These are phyloP conservation scores for Verbena officinalis DNA, from an alignment of 257 asterid species.

Conservation along the genomic window DNA sequence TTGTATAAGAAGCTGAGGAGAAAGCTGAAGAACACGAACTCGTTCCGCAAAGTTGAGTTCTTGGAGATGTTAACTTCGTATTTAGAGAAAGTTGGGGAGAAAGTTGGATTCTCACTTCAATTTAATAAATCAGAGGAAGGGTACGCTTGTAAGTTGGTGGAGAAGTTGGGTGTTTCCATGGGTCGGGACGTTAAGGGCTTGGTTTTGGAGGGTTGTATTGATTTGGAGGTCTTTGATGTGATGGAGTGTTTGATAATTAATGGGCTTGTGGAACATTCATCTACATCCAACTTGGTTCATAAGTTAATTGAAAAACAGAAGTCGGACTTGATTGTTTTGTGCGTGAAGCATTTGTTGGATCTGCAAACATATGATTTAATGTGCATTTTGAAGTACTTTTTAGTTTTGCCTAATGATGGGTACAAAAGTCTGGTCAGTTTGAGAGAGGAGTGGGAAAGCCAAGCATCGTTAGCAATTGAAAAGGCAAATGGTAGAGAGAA, in stretches of 20 bases:
- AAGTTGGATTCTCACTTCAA: conserved; percentile 37
- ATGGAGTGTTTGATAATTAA: conserved; percentile 60
- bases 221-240: conserved; percentile 65
- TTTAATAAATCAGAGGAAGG: conserved; percentile 37
- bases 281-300: conserved; percentile 44
- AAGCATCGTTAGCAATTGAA: conserved; percentile 65
- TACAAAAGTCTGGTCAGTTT: conserved; percentile 44
- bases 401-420: conserved; percentile 53
- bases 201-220: conserved; percentile 61
- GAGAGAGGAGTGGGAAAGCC: conserved; percentile 86
- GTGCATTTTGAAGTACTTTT: conserved; percentile 77
- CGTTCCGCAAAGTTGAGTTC: conserved; percentile 51
- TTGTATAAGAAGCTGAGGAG: conserved; percentile 46
- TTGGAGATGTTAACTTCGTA: conserved; percentile 43
- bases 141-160: conserved; percentile 45
- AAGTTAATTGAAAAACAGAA: conserved; percentile 57
- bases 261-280: conserved; percentile 53
- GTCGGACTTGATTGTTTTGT: conserved; percentile 62
- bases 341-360: conserved; percentile 62
- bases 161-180: conserved; percentile 51
- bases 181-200: conserved; percentile 67
- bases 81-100: conserved; percentile 46
- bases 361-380: conserved; percentile 66
- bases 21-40: conserved; percentile 50
- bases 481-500: conserved; percentile 45